Evolutionary conservation across 2,329 filamentous ascomycete genomes (phyloP), one percentile per base, ranked within the genome.

Genomic region (Trichoderma cornu-damae): DNA sequence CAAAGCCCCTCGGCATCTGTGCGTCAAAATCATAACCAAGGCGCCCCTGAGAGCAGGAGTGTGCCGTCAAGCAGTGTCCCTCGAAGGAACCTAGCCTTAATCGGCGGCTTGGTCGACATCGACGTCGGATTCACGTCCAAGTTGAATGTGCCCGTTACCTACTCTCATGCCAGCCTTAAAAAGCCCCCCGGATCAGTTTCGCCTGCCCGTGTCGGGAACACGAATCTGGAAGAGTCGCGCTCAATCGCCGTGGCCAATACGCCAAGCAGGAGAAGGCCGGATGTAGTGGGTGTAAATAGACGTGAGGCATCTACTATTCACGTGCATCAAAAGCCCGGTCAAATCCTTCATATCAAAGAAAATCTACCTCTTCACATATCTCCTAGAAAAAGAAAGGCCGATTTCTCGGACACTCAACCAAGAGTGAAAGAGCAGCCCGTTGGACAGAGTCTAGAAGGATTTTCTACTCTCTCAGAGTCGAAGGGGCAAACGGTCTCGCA

Each of bases 171-270:
- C 20, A 26, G n/a, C 18, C n/a, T 44, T 53, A 14, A 44, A 16
- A 18, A 9, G 11, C 14, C 11, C n/a, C 28, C 28, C n/a, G 9
- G 11, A 14, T 5, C 28, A 24, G 35, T 12, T 2, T 6, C 38
- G 43, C 35, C 50, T 7, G 11, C 38, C n/a, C 38, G n/a, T 4
- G 20, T 24, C 18, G 30, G 12, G 6, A 14, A 53, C 22, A 7
- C 20, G 14, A 44, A n/a, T 5, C 1, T 9, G 6, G 20, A 28
- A 6, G 50, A 44, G 4, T 22, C 40, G n/a, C 20, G 2, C 18
- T 44, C 50, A 7, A 53, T 53, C 11, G 44, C 40, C 11, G 50
- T 53, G 22, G 50, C 50, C n/a, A 16, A 9, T n/a, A 26, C n/a
- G 14, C 40, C 50, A 26, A 20, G 20, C 22, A 20, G n/a, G 34